Evolutionary conservation across 2,329 filamentous ascomycete species (phyloP), one percentile per base, ranked within the genome.

Genomic region (Pseudocercospora fuligena): DNA sequence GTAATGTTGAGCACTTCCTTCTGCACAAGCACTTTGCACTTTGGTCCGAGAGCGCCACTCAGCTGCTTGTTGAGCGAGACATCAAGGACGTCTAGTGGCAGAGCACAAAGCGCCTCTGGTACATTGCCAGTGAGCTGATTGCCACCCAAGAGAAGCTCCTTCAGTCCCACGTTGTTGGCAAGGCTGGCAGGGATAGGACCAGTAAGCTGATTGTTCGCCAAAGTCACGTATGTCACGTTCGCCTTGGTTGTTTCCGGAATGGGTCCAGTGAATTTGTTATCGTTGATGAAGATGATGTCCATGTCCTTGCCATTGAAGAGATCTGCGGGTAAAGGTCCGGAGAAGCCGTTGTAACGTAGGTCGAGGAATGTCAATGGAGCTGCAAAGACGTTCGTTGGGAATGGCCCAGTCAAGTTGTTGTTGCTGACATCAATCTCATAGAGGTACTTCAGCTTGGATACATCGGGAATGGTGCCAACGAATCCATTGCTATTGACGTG

Each of bases 401-500:
- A 69, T 11, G 23, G 5, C 14, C 63, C 68, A 21, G 12, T 23
- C 6, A 69, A 47, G 1, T 25, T 12, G 14, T 69, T 69, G 61
- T 66, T 66, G 68, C 63, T 64, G 19, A 69, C 12, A 36, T 69
- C 68, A 3, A 69, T 14, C 46, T 69, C 68, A 23, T 31, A 64
- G 25, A 69, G 61, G 21, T 66, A 60, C 56, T 64, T 47, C 36
- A 66, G 51, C 9, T 40, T 57, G 11, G 60, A 61, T 4, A 69
- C 21, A 43, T 66, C 63, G 43, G 68, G 68, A 25, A 69, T 36
- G 5, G 33, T 64, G 27, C 68, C 68, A 14, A 36, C 43, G 46
- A 69, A 69, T 29, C 36, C 31, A 54, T 69, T 69, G 43, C 19
- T 43, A 53, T 69, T 67, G 7, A 64, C 68, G 27, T 69, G 68